Evolutionary conservation across 768 basidiomycete species (phyloP).

Genomic region (Tylopilus vinaceipallidus): DNA sequence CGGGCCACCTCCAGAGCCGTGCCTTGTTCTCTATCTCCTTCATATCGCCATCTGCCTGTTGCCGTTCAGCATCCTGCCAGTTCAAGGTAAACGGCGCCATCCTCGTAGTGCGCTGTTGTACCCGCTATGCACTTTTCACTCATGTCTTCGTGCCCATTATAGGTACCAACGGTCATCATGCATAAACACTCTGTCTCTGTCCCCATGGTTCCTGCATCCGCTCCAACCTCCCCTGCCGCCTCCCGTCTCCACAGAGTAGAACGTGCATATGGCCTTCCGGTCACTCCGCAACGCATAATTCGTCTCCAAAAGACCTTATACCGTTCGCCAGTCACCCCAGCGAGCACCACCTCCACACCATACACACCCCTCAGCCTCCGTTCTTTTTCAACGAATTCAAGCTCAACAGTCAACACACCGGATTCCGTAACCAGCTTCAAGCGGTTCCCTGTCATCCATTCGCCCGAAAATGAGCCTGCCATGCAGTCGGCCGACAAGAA

Average conservation of each 20-base stretch:
- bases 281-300: constrained; percentile 64
- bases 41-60: constrained; percentile 23
- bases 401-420: constrained; percentile 57
- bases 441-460: constrained; percentile 41
- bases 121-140: constrained; percentile 7
- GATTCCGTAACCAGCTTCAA: constrained; percentile 39
- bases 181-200: constrained; percentile 32
- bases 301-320: constrained; percentile 42
- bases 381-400: constrained; percentile 54
- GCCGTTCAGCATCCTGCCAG: constrained; percentile 12
- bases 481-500: constrained; percentile 40
- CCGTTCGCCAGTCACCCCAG: constrained; percentile 62
- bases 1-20: constrained; percentile 21
- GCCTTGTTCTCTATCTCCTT: constrained; percentile 24
- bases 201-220: constrained; percentile 38
- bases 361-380: constrained; percentile 71
- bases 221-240: constrained; percentile 43
- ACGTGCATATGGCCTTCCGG: constrained; percentile 39
- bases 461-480: constrained; percentile 40
- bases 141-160: neutral
- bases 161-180: constrained; percentile 24
- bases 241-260: constrained; percentile 34
- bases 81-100: constrained; percentile 22
- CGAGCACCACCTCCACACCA: constrained; percentile 49
- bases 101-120: neutral